Base-by-base conservation (phyloP, 208 protist species). In the Leishmania arabica region DNA sequence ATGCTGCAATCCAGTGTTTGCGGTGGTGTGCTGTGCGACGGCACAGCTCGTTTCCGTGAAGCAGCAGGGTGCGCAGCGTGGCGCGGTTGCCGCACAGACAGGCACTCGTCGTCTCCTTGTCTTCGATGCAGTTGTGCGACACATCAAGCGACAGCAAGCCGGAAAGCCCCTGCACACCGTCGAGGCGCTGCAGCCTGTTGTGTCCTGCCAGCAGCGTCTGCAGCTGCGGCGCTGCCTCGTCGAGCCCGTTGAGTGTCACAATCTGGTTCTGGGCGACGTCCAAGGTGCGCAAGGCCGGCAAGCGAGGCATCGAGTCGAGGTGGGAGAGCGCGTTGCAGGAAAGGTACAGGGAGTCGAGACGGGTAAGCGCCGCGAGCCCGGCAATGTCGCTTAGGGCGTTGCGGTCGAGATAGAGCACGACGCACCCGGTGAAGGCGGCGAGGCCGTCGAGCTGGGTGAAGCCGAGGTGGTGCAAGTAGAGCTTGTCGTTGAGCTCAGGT, bases 391-490 rank as follows among this genome's bases (percentile, higher is more conserved):
- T 81, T 49, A 99, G 85, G 19, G 84, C 87, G 90, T 99, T 99
- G 81, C 97, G 89, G 74, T 97, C 91, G 58, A 99, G 88, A 82
- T 98, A 99, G 8, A 99, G 79, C 31, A 95, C 92, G 19, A 82
- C 92, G 75, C 95, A 93, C 54, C 90, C 90, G 21, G 88, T 88
- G 84, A 97, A 99, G 64, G 85, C 78, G 3, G 93, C 79, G 21
- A 99, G 83, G 47, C 81, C 90, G 58, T 68, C 81, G 27, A 99
- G 93, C 8, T 70, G 83, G 4, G 75, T 60, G 75, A 99, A 96
- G 56, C 95, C 89, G 42, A 93, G 66, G 86, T 97, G 97, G 81
- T 99, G 94, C 60, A 99, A 89, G 78, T 99, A 99, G 0, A 99
- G 81, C 73, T 91, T 97, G 71, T 98, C 93, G 80, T 99, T 99